A percentile compares a stretch with the other conserved stretches of the same genome.
phyloP scores from a whole-genome alignment of 2,329 filamentous ascomycete genomes.

The Calonectria multiphialidica region DNA sequence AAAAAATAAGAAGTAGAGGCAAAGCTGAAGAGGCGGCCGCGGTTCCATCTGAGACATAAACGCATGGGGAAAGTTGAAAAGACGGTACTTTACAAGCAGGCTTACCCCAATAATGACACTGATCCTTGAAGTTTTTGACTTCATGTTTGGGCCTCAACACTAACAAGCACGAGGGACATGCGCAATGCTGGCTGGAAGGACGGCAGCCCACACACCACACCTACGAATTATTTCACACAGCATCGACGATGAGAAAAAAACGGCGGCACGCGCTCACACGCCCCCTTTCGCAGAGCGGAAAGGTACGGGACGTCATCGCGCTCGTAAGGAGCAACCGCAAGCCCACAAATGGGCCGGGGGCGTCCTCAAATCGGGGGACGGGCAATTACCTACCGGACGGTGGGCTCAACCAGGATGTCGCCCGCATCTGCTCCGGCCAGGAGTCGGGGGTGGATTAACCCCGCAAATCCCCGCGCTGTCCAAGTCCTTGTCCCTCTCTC shows the following conservation, averaged over 20 bases:
- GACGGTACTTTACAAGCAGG: neutral
- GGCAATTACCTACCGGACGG: conserved; percentile 19
- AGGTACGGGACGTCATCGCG: neutral
- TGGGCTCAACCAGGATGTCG: neutral
- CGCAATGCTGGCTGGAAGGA: neutral
- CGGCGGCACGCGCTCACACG: neutral
- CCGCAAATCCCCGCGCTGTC: conserved; percentile 18
- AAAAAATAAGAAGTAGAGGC: neutral
- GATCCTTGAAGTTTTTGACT: neutral
- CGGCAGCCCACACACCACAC: neutral
- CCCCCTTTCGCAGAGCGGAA: neutral
- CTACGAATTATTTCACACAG: neutral
- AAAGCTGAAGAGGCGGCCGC: neutral
- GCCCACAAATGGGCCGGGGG: neutral
- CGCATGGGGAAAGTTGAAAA: neutral
- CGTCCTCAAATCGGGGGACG: conserved; percentile 11
- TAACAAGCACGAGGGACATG: neutral
- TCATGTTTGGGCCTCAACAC: neutral
- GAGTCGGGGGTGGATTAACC: conserved; percentile 9
- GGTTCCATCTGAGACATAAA: neutral
- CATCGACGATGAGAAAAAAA: neutral
- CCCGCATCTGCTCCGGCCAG: neutral
- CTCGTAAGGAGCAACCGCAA: neutral
- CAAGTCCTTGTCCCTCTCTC: neutral
- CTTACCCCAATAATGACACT: neutral